Evolutionary conservation across 116 monocot genomes (phyloP).

Genomic region (Dioscorea cayenensis): DNA sequence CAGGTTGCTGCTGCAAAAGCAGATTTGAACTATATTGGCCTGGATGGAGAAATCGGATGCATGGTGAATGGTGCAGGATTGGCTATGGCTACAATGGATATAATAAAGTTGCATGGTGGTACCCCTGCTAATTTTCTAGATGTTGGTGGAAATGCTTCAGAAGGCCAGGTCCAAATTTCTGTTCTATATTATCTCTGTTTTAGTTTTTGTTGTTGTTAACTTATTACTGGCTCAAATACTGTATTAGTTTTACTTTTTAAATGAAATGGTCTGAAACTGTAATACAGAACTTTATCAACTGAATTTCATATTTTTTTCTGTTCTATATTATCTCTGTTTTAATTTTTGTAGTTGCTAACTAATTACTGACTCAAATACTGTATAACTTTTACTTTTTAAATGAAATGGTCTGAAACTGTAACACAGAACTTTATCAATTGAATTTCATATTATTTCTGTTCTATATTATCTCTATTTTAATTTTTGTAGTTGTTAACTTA

Average conservation of each 20-base stretch:
- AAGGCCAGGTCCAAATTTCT: conserved; percentile 59
- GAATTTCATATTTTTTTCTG: background rate
- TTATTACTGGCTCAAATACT: background rate
- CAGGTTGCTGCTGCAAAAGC: conserved; percentile 95
- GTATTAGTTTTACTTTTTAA: no score
- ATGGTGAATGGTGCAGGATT: conserved; percentile 98
- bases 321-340: no score
- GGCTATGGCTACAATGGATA: conserved; percentile 99
- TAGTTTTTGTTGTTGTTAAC: background rate
- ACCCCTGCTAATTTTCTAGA: conserved; percentile 95
- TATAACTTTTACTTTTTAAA: no score
- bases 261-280: no score
- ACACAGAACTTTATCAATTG: no score
- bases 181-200: background rate
- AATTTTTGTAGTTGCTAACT: no score
- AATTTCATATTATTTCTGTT: no score
- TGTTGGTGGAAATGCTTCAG: conserved; percentile 97
- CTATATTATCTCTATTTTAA: background rate
- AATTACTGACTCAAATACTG: no score
- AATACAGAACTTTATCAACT: no score
- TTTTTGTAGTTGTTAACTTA: background rate
- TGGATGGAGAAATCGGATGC: conserved; percentile 98
- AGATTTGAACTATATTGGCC: conserved; percentile 93
- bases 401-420: no score
- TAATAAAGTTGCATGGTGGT: conserved; percentile 91